A percentile compares a stretch with the other conserved stretches of the same genome.
Conservation (phyloP, 768 basidiomycete species). For the Collybia sp. region DNA sequence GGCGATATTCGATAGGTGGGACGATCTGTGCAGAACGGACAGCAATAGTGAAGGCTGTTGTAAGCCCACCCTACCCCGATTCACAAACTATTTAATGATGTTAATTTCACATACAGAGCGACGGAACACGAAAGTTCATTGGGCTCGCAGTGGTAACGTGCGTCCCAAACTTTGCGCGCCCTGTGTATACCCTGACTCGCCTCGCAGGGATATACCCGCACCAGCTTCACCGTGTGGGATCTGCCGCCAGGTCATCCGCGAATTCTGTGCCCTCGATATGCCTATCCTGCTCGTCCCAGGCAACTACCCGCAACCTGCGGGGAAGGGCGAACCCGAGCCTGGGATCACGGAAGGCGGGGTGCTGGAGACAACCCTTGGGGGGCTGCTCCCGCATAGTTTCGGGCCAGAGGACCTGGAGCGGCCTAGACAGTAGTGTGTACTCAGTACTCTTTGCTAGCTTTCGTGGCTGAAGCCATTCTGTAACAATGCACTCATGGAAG, state of each 20-base stretch:
- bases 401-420: slow-evolving; percentile 78
- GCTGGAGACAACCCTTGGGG: slow-evolving; percentile 61
- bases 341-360: slow-evolving; percentile 48
- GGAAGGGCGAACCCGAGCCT: slow-evolving; percentile 25
- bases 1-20: slow-evolving; percentile 48
- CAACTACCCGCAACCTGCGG: slow-evolving; percentile 42
- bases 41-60: slow-evolving; percentile 90
- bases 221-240: slow-evolving; percentile 87
- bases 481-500: too few relatives aligned
- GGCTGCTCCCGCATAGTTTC: slow-evolving; percentile 82
- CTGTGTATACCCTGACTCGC: not conserved
- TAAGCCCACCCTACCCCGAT: slow-evolving; percentile 34
- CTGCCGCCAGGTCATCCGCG: slow-evolving; percentile 87
- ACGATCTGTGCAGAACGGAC: slow-evolving; percentile 95
- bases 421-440: slow-evolving; percentile 22
- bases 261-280: slow-evolving; percentile 75
- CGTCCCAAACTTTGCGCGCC: slow-evolving; percentile 16
- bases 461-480: too few relatives aligned
- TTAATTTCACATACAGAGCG: slow-evolving; percentile 51
- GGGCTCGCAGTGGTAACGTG: slow-evolving; percentile 82
- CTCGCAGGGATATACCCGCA: slow-evolving; percentile 57
- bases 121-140: slow-evolving; percentile 64
- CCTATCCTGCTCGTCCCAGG: slow-evolving; percentile 70
- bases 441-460: too few relatives aligned
- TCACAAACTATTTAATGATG: not conserved